A percentile compares a stretch with the other conserved stretches of the same genome.
phyloP scores from a whole-genome alignment of 192 early-diverging fungal species.

The Chytriomyces sp. region DNA sequence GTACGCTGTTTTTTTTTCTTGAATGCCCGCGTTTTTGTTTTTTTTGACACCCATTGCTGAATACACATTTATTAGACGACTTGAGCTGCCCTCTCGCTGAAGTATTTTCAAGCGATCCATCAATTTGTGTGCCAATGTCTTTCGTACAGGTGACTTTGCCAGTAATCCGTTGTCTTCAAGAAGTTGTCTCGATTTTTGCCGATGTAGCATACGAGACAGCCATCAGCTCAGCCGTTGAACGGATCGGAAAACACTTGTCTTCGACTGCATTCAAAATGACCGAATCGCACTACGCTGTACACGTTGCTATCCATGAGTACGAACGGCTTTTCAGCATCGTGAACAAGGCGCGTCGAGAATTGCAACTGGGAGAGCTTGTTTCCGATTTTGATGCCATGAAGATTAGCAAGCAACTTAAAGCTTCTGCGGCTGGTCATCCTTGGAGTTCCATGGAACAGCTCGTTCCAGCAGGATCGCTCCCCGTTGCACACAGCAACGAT shows the following conservation, averaged over 20 bases:
- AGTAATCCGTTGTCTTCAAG: constrained; percentile 18
- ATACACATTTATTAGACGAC: constrained; percentile 6
- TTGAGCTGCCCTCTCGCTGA: background rate
- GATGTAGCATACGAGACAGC: constrained; percentile 5
- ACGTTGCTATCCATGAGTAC: constrained; percentile 8
- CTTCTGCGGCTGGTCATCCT: background rate
- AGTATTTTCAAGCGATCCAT: background rate
- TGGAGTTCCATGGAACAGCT: constrained; percentile 22
- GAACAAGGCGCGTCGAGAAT: constrained; percentile 1
- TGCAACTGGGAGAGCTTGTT: background rate
- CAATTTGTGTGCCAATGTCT: background rate
- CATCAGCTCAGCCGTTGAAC: background rate
- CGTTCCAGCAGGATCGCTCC: background rate
- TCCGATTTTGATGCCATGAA: background rate
- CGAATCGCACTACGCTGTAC: background rate
- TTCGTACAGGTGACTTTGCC: constrained; percentile 17
- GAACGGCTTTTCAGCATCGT: constrained; percentile 21
- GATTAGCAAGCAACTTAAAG: constrained; percentile 4
- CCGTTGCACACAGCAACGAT: constrained; percentile 60
- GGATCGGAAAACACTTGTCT: background rate
- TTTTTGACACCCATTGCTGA: background rate
- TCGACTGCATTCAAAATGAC: background rate
- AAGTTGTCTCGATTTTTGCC: constrained; percentile 12
- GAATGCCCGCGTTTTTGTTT: background rate
- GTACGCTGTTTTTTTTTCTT: background rate